Conservation (phyloP, 352 stramenopile genomes). For the Phytophthora idaei region DNA sequence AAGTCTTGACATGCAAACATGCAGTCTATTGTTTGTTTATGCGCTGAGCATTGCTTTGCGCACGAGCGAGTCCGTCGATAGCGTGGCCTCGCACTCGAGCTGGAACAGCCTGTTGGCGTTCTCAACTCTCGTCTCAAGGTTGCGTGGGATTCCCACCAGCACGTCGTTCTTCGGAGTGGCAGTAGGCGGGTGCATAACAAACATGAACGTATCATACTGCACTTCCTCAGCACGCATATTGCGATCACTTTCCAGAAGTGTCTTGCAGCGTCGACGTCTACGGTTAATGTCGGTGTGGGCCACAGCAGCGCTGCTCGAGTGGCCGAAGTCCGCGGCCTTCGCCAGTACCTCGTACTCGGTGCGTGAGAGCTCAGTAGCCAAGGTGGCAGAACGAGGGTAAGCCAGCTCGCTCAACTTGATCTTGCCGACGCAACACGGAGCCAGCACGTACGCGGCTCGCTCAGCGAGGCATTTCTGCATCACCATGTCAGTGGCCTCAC, state of each 20-base stretch:
- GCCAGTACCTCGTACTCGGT: conserved; percentile 80
- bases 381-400: conserved; percentile 64
- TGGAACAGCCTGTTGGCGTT: conserved; percentile 22
- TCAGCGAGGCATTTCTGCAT: conserved; percentile 74
- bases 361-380: conserved; percentile 51
- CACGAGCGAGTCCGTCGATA: conserved; percentile 36
- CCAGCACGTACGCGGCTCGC: conserved; percentile 72
- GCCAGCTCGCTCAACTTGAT: conserved; percentile 67
- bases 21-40: conserved; percentile 21
- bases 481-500: conserved; percentile 83
- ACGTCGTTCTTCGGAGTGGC: conserved; percentile 87
- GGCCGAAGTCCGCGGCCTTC: conserved; percentile 78
- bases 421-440: conserved; percentile 84
- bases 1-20: background rate
- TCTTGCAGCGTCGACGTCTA: conserved; percentile 75
- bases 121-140: conserved; percentile 1
- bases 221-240: conserved; percentile 62
- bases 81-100: conserved; percentile 34
- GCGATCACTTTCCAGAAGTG: conserved; percentile 80
- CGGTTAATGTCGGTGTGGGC: conserved; percentile 55
- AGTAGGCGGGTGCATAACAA: conserved; percentile 76
- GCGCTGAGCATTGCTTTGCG: conserved; percentile 30
- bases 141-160: conserved; percentile 65
- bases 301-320: conserved; percentile 46
- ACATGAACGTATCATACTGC: conserved; percentile 73